Percentiles rank a stretch among this genome's conserved stretches.
phyloP scores from a whole-genome alignment of 495 filamentous ascomycete species.

The Diplogelasinospora grovesii region DNA sequence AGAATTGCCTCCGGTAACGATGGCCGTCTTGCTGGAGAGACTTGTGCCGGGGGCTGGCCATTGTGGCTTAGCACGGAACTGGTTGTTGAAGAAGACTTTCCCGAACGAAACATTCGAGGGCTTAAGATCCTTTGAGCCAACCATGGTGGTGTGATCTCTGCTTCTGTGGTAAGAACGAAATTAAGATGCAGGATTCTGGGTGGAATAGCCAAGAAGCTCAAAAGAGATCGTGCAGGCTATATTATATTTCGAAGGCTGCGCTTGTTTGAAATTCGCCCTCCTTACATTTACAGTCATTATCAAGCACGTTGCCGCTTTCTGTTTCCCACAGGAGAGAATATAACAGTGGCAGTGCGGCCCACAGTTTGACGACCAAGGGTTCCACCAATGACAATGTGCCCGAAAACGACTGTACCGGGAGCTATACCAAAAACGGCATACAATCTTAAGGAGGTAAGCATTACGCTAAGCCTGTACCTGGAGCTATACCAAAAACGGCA shows the following conservation, averaged over 20 bases:
- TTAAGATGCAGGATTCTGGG: too few relatives aligned
- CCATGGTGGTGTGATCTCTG: not conserved
- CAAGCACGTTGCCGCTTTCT: not conserved
- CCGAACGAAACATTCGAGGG: not conserved
- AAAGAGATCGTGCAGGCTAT: not conserved
- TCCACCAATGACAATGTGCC: too few relatives aligned
- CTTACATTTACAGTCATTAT: not conserved
- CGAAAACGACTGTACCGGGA: too few relatives aligned
- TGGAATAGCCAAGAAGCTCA: not conserved
- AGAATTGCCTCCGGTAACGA: constrained; percentile 48
- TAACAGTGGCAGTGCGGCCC: not conserved
- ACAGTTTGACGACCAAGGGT: too few relatives aligned
- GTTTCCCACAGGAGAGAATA: not conserved
- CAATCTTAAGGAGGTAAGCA: too few relatives aligned
- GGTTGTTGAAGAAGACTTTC: constrained; percentile 8
- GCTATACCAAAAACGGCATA: not conserved
- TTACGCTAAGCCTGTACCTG: too few relatives aligned
- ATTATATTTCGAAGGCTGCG: not conserved
- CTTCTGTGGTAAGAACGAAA: too few relatives aligned
- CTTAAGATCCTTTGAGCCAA: constrained; percentile 7
- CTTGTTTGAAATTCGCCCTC: not conserved
- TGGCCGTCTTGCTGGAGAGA: constrained; percentile 35
- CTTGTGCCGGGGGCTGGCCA: constrained; percentile 5
- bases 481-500: not conserved
- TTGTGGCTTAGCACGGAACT: constrained; percentile 6